Percentiles rank a stretch among this genome's conserved stretches.
Conservation (phyloP, 2,329 filamentous ascomycete genomes). For the Emergomyces africanus region DNA sequence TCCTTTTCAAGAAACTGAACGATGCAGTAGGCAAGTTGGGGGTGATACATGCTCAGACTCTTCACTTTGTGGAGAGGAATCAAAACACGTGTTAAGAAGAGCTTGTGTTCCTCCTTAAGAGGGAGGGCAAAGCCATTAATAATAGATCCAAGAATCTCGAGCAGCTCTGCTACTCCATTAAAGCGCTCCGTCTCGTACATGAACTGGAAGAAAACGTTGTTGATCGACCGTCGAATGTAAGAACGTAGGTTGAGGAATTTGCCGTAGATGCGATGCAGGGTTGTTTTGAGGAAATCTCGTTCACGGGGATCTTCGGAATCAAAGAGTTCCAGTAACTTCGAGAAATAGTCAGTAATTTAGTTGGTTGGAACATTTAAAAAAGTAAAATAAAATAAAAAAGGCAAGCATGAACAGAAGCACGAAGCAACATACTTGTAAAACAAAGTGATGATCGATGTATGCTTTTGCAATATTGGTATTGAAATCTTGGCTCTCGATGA, state of each 20-base stretch:
- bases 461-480: constrained; percentile 99
- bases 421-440: constrained; percentile 51
- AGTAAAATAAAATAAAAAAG: not conserved
- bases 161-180: constrained; percentile 91
- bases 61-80: constrained; percentile 96
- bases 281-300: constrained; percentile 95
- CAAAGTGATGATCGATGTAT: constrained; percentile 97
- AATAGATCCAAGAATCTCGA: constrained; percentile 95
- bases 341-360: not conserved
- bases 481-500: constrained; percentile 99
- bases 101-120: constrained; percentile 96
- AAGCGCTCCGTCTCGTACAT: constrained; percentile 97
- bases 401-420: constrained; percentile 5
- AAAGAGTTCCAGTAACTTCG: constrained; percentile 81
- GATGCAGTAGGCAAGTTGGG: constrained; percentile 95
- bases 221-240: constrained; percentile 95
- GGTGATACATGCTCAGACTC: constrained; percentile 99
- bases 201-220: constrained; percentile 99
- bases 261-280: constrained; percentile 92
- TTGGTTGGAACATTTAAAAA: not conserved
- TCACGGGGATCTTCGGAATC: constrained; percentile 96
- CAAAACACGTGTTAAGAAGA: constrained; percentile 87
- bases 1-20: constrained; percentile 99
- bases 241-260: constrained; percentile 97
- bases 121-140: constrained; percentile 98